A percentile compares a stretch with the other conserved stretches of the same genome.
Evolutionary conservation across 371 early-diverging fungal species (phyloP).

Genomic region (Blyttiomyces sp.): DNA sequence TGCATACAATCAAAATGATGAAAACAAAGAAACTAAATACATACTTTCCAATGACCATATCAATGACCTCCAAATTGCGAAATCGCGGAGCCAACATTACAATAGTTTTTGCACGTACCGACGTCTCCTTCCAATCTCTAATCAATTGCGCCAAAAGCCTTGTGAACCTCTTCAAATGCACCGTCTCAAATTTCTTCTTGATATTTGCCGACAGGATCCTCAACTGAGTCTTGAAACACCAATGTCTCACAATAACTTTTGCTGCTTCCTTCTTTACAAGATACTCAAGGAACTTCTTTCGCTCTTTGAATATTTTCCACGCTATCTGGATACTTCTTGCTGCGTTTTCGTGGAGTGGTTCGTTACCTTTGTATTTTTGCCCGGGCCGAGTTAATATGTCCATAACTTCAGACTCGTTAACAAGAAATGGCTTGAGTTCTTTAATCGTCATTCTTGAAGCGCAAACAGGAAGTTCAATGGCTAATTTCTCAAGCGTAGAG

Average conservation of each 20-base stretch:
- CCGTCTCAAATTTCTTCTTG: conserved; percentile 17
- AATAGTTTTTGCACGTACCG: conserved; percentile 15
- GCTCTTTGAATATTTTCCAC: conserved; percentile 7
- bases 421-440: background rate
- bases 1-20: no score
- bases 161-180: conserved; percentile 28
- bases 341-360: conserved; percentile 4
- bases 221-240: conserved; percentile 16
- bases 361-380: conserved; percentile 12
- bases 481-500: background rate
- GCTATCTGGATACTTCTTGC: conserved; percentile 27
- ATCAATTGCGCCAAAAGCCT: conserved; percentile 10
- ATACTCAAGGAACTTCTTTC: conserved; percentile 9
- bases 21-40: background rate
- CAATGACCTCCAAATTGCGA: conserved; percentile 8
- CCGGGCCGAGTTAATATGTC: conserved; percentile 6
- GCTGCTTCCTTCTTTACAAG: conserved; percentile 17
- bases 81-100: conserved; percentile 24
- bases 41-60: conserved; percentile 16
- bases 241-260: conserved; percentile 15
- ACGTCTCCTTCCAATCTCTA: conserved; percentile 11
- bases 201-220: background rate
- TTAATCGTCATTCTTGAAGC: background rate
- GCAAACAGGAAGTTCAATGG: background rate
- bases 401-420: conserved; percentile 6